Percentiles rank a stretch among this genome's conserved stretches.
Evolutionary conservation across 2,329 filamentous ascomycete genomes (phyloP).

Genomic region (Botrytis aclada): DNA sequence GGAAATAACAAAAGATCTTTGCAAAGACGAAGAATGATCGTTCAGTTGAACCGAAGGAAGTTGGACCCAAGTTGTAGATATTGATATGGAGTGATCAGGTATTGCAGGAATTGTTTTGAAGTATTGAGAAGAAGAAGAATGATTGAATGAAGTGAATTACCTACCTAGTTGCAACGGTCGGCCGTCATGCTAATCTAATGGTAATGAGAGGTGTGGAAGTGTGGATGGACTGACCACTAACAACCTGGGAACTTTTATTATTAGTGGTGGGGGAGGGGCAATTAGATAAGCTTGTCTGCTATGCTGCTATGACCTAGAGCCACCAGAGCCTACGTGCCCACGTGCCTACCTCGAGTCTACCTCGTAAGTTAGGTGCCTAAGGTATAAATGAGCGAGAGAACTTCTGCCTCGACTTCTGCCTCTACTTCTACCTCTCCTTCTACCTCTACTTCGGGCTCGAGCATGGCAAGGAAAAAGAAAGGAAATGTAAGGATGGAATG

Average conservation of each 20-base stretch:
- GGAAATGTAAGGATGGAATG: neutral
- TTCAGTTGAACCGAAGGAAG: neutral
- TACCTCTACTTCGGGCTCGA: neutral
- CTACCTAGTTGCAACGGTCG: neutral
- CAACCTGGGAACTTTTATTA: neutral
- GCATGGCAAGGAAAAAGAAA: neutral
- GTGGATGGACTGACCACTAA: neutral
- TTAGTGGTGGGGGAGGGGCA: conserved; percentile 1
- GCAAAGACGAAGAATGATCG: neutral
- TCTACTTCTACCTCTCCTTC: too few species aligned
- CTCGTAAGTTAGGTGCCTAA: too few species aligned
- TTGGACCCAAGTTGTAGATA: neutral
- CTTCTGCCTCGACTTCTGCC: too few species aligned
- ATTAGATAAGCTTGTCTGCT: neutral
- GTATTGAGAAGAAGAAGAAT: neutral
- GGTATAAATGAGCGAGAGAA: too few species aligned
- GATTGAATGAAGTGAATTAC: neutral
- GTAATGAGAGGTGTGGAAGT: too few species aligned
- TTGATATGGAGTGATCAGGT: neutral
- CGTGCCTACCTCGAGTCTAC: too few species aligned
- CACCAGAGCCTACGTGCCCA: too few species aligned
- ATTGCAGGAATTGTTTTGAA: neutral
- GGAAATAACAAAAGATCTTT: neutral
- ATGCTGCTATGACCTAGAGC: neutral
- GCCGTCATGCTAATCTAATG: neutral